These are phyloP conservation scores for Lolium rigidum DNA, from an alignment of 176 grass and related monocot genomes.

Conservation along the genomic window DNA sequence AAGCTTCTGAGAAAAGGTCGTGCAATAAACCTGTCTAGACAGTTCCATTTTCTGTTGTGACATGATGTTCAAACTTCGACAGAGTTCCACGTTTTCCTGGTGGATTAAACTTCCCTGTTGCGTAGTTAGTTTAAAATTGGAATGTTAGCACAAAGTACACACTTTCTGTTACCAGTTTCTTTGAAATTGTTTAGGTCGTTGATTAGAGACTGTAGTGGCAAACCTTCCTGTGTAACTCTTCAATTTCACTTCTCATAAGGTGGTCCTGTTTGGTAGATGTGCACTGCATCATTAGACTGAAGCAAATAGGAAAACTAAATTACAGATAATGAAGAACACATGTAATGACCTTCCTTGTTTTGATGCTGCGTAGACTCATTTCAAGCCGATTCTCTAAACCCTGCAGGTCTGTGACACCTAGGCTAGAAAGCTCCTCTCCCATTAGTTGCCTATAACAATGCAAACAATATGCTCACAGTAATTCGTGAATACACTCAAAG, in stretches of 20 bases:
- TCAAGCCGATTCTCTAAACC: constrained; percentile 65
- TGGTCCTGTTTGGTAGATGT: constrained; percentile 53
- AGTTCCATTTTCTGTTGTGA: constrained; percentile 59
- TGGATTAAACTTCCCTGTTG: constrained; percentile 65
- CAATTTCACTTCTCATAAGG: constrained; percentile 62
- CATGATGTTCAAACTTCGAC: constrained; percentile 43
- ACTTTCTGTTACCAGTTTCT: constrained; percentile 7
- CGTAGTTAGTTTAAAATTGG: constrained; percentile 15
- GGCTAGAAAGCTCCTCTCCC: constrained; percentile 74
- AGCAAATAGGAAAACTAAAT: constrained; percentile 22
- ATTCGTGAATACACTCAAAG: neutral
- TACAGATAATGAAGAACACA: neutral
- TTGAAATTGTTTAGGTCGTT: neutral
- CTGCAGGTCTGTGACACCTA: constrained; percentile 61
- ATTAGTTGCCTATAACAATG: constrained; percentile 65
- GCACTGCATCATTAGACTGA: constrained; percentile 30
- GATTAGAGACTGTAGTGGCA: constrained; percentile 4
- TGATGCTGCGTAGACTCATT: constrained; percentile 55
- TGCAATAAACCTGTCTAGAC: constrained; percentile 47
- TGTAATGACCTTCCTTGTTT: constrained; percentile 70
- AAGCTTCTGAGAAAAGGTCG: constrained; percentile 27
- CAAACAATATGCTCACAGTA: constrained; percentile 17
- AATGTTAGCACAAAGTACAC: constrained; percentile 1
- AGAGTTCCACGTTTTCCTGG: constrained; percentile 69
- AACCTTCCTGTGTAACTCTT: constrained; percentile 65